Evolutionary conservation across 2,329 filamentous ascomycete species (phyloP).

Genomic region (Sporothrix euskadiensis): DNA sequence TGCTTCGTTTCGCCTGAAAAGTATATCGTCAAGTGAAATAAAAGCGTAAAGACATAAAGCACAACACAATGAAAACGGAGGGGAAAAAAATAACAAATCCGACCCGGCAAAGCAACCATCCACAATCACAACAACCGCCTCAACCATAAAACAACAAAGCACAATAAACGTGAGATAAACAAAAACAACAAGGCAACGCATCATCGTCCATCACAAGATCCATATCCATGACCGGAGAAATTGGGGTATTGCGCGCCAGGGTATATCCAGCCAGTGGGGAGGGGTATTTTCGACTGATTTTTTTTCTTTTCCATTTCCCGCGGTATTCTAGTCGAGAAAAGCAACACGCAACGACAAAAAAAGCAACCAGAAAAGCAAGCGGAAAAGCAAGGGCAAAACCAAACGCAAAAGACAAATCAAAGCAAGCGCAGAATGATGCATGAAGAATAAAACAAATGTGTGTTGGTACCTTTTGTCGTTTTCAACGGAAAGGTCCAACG

Average conservation of each 20-base stretch:
- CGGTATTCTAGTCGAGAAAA: not conserved
- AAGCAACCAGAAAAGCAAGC: constrained; percentile 30
- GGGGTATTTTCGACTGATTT: constrained; percentile 50
- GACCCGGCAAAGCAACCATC: constrained; percentile 12
- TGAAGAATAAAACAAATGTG: constrained; percentile 19
- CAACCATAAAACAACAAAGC: not conserved
- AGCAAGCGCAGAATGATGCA: not conserved
- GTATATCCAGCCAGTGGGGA: constrained; percentile 62
- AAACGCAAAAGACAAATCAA: constrained; percentile 21
- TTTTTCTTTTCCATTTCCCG: constrained; percentile 27
- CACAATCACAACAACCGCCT: not conserved
- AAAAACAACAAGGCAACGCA: constrained; percentile 19
- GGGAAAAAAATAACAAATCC: not conserved
- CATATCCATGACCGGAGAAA: constrained; percentile 29
- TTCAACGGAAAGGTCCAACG: constrained; percentile 86
- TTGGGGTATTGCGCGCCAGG: constrained; percentile 57
- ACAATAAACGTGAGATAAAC: not conserved
- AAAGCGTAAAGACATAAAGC: constrained; percentile 2
- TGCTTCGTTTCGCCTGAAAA: constrained; percentile 27
- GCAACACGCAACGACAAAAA: constrained; percentile 26
- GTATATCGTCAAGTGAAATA: not conserved
- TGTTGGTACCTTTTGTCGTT: constrained; percentile 50
- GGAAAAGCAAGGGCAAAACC: constrained; percentile 39
- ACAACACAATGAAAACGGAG: not conserved
- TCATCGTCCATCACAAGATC: constrained; percentile 30